A percentile compares a stretch with the other conserved stretches of the same genome.
Conservation (phyloP, 768 basidiomycete genomes). For the Peribolospora kevripleyi region DNA sequence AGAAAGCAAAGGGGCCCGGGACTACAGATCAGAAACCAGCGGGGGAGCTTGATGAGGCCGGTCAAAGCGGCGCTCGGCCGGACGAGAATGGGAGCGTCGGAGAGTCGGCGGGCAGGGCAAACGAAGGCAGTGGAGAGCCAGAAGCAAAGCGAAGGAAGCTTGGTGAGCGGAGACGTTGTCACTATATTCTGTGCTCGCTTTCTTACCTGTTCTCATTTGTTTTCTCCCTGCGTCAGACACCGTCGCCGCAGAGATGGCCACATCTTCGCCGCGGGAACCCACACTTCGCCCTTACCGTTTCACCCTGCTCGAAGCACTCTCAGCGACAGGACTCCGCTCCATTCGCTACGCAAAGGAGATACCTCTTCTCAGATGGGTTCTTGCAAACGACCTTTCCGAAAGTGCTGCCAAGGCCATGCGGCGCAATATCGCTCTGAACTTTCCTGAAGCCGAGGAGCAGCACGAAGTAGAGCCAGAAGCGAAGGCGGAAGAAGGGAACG, state of each 20-base stretch:
- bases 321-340: slow-evolving; percentile 81
- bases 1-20: slow-evolving; percentile 17
- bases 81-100: not conserved
- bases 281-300: slow-evolving; percentile 24
- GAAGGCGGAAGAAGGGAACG: not conserved
- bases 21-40: slow-evolving; percentile 5
- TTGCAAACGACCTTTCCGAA: slow-evolving; percentile 78
- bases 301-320: slow-evolving; percentile 71
- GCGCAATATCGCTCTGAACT: slow-evolving; percentile 58
- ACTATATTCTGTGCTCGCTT: too few relatives aligned
- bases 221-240: not conserved
- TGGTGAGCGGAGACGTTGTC: too few relatives aligned
- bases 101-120: too few relatives aligned
- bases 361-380: slow-evolving; percentile 62
- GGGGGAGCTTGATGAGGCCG: not conserved
- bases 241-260: not conserved
- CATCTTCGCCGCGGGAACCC: not conserved
- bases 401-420: slow-evolving; percentile 64
- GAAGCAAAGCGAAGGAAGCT: not conserved
- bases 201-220: too few relatives aligned
- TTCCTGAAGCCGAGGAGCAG: not conserved
- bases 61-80: not conserved
- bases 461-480: slow-evolving; percentile 6
- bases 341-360: slow-evolving; percentile 97
- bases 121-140: too few relatives aligned